These are phyloP conservation scores for Climacium dendroides DNA, from an alignment of 225 moss, liverwort and hornwort genomes.

Conservation along the genomic window DNA sequence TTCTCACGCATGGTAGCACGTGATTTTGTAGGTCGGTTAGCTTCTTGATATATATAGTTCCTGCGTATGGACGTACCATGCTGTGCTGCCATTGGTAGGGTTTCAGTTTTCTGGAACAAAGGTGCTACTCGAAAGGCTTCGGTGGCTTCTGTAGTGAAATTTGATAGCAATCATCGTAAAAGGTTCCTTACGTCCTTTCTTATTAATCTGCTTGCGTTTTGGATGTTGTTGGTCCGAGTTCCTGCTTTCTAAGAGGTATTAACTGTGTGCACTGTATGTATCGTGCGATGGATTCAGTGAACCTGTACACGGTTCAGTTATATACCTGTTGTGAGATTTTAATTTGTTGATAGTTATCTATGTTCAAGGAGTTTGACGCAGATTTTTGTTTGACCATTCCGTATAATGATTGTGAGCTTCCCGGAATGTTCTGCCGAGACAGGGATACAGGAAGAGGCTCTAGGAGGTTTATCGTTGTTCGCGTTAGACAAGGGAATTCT, in stretches of 20 bases:
- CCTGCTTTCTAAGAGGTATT: neutral
- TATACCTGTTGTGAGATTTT: neutral
- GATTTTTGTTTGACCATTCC: neutral
- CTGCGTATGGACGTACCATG: neutral
- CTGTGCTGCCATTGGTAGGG: neutral
- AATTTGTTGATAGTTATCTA: neutral
- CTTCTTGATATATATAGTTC: neutral
- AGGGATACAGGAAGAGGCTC: neutral
- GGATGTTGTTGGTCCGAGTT: neutral
- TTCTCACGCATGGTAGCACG: neutral
- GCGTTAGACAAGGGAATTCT: neutral
- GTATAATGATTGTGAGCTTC: neutral
- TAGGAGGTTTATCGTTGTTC: neutral
- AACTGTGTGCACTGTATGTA: neutral
- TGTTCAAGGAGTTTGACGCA: neutral
- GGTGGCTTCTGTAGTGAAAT: neutral
- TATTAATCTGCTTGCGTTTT: neutral
- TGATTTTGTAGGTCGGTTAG: neutral
- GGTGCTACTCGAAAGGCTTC: neutral
- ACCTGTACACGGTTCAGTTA: neutral
- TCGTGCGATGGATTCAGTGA: neutral
- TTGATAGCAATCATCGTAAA: neutral
- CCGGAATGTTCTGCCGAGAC: neutral
- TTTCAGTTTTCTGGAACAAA: neutral
- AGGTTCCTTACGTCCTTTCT: neutral